Evolutionary conservation across 176 grass and related monocot genomes (phyloP), one percentile per base, ranked within the genome.

Genomic region (Poa pratensis): DNA sequence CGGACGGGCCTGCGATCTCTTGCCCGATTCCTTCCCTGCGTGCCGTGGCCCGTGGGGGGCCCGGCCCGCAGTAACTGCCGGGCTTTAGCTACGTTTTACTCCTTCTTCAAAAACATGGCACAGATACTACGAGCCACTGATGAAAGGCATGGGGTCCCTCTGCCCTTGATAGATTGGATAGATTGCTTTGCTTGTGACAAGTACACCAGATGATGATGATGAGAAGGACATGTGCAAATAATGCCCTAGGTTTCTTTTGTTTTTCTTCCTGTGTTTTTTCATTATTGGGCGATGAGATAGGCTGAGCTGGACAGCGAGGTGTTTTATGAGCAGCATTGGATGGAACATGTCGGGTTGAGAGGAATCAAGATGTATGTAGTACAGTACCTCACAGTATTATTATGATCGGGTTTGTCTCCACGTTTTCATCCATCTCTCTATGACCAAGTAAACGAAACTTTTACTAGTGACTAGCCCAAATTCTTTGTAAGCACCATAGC

Each of bases 311-410:
- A 42, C 0, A 6, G 35, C 35, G 6, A 37, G 35, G 35, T 37
- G 35, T 37, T 37, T 37, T 4, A 37, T 37, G 35, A 37, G 6
- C 0, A 9, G 45, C 22, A 16, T 24, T 18, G 13, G 79, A 73
- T 78, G 65, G 58, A 82, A 83, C 84, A 57, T 58, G 84, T 90
- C 73, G 84, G 74, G 3, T 34, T 57, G 63, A 84, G 10, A 65
- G 73, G 83, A 69, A 78, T 82, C 16, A 59, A 19, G 73, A 80
- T 58, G 9, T 20, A 39, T 67, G 18, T 17, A 51, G n/a, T n/a
- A n/a, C n/a, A n/a, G n/a, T n/a, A n/a, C 54, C 69, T 80, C 7
- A 69, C 75, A 69, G 16, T 13, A 14, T 0, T 53, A 8, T 35
- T 42, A 42, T 66, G 59, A 9, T 75, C 37, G 11, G 68, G 13